A percentile compares a stretch with the other conserved stretches of the same genome.
phyloP scores from a whole-genome alignment of 2,329 filamentous ascomycete species.

The Grosmannia serpens region DNA sequence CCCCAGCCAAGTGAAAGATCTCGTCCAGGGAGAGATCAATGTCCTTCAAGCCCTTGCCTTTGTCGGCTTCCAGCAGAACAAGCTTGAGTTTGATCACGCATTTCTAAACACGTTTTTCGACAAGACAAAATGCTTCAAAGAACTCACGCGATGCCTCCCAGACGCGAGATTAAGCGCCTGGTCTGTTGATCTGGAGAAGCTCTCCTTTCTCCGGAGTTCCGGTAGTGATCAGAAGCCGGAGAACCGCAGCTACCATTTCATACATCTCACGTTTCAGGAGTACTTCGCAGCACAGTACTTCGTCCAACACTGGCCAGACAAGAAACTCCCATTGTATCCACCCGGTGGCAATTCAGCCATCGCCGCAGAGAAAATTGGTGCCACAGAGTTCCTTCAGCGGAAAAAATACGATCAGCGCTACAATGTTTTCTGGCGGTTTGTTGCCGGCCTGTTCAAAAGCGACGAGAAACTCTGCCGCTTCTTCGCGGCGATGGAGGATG shows the following conservation, averaged over 20 bases:
- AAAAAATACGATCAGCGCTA: too few species aligned
- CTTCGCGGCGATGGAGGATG: not conserved
- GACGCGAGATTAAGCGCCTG: too few species aligned
- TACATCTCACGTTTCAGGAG: conserved; percentile 31
- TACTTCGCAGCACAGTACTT: conserved; percentile 30
- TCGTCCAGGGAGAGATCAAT: conserved; percentile 16
- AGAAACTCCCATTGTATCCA: too few species aligned
- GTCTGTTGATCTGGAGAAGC: too few species aligned
- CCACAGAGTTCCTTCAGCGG: too few species aligned
- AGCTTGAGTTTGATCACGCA: conserved; percentile 23
- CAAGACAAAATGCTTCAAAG: not conserved
- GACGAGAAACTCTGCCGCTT: not conserved
- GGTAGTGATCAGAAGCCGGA: conserved; percentile 6
- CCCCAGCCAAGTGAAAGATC: conserved; percentile 16
- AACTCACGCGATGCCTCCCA: not conserved
- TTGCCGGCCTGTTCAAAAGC: too few species aligned
- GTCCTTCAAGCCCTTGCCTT: conserved; percentile 25
- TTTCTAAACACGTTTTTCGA: conserved; percentile 16
- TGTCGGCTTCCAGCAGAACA: conserved; percentile 19
- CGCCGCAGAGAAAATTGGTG: too few species aligned
- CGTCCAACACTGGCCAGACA: conserved; percentile 17
- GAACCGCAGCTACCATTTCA: conserved; percentile 25
- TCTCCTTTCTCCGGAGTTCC: too few species aligned
- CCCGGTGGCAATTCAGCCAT: too few species aligned
- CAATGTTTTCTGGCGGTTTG: too few species aligned